phyloP scores from a whole-genome alignment of 2,329 filamentous ascomycete species.

The Phyllosticta capitalensis region DNA sequence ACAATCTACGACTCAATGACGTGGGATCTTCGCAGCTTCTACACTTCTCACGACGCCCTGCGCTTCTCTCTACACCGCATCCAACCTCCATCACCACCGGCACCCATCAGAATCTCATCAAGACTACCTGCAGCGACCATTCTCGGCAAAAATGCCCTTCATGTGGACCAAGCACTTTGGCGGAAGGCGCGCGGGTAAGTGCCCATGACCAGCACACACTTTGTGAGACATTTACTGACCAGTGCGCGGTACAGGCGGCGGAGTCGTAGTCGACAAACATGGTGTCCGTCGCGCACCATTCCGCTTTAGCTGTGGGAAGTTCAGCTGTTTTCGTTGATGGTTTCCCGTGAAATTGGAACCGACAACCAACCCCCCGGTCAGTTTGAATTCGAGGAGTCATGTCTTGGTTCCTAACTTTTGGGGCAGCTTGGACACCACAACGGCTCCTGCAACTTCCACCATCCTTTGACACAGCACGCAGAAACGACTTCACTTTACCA shows the following conservation, averaged over 20 bases:
- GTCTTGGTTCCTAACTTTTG: background rate
- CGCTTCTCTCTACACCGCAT: background rate
- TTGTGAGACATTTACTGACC: background rate
- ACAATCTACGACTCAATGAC: background rate
- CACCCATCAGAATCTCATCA: background rate
- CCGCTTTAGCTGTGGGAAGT: conserved; percentile 39
- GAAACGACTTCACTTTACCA: background rate
- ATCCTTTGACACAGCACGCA: too few relatives aligned
- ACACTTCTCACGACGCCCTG: background rate
- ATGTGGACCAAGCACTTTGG: conserved; percentile 40
- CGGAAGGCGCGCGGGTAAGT: conserved; percentile 33
- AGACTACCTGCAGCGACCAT: conserved; percentile 9
- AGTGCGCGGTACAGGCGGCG: conserved; percentile 31
- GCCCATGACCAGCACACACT: background rate
- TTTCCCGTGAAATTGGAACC: background rate
- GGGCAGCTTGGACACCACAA: background rate
- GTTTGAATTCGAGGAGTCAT: background rate
- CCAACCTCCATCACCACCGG: background rate
- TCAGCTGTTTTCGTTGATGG: conserved; percentile 45
- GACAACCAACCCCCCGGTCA: background rate
- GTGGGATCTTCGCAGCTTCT: background rate
- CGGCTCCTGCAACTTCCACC: too few relatives aligned
- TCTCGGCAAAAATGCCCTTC: conserved; percentile 32
- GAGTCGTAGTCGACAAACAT: conserved; percentile 43
- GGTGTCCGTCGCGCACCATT: conserved; percentile 43